Conservation (phyloP, 345 rosid species). For the Balakata baccata region DNA sequence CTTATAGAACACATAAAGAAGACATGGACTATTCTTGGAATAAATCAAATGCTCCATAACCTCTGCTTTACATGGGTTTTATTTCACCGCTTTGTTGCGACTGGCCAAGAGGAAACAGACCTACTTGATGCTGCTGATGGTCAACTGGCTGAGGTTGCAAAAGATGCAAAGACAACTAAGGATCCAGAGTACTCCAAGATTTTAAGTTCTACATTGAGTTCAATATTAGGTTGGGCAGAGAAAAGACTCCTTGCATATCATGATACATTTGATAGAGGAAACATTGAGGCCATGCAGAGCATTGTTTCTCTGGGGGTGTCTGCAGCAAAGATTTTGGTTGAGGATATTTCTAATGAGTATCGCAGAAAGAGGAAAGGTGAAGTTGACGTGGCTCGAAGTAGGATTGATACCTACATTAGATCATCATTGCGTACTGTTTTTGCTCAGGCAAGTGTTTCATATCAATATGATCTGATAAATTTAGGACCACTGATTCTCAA, state of each 20-base stretch:
- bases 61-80: conserved; percentile 91
- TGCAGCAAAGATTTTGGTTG: conserved; percentile 85
- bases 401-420: conserved; percentile 93
- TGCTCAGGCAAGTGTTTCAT: conserved; percentile 81
- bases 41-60: conserved; percentile 80
- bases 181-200: conserved; percentile 83
- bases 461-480: background rate
- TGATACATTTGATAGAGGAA: conserved; percentile 74
- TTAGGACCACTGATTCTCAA: background rate
- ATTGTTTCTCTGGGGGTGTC: conserved; percentile 84
- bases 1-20: conserved; percentile 96
- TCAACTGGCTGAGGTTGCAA: conserved; percentile 82
- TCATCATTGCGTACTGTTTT: conserved; percentile 92
- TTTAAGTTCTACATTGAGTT: conserved; percentile 76
- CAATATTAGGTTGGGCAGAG: conserved; percentile 95
- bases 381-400: conserved; percentile 75
- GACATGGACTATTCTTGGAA: conserved; percentile 90
- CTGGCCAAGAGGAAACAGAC: conserved; percentile 75
- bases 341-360: conserved; percentile 92
- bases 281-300: conserved; percentile 70
- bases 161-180: conserved; percentile 84
- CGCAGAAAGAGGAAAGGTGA: conserved; percentile 82
- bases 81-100: conserved; percentile 74
- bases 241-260: conserved; percentile 95
- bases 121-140: conserved; percentile 72